Base-by-base conservation (phyloP, 331 rosid species). In the Saraca asoca region DNA sequence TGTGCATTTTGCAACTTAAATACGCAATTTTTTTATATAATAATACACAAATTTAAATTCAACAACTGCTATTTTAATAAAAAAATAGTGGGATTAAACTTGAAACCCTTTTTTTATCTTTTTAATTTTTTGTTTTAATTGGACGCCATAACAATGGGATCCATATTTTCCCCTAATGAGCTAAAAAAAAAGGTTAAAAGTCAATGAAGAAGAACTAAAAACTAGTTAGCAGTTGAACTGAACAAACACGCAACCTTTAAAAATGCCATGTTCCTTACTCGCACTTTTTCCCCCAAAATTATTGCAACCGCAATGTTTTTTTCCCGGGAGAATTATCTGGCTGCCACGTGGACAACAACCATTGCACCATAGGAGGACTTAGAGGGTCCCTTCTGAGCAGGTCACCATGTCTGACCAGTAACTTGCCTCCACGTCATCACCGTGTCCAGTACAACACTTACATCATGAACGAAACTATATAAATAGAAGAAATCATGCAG, bases 321-420 rank as follows among this genome's bases (percentile, higher is more conserved):
- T 62, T 31, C 50, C 34, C 66, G 39, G 7, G 35, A 53, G 52
- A 75, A 51, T 61, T 35, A 61, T 66, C 58, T 7, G 39, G 55
- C 68, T 37, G 42, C 34, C 75, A 38, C 75, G 43, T 57, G 70
- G 48, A 57, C n/a, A 14, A 58, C 77, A 31, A 63, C 64, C 58
- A 55, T 15, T 0, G 12, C 2, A 9, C 18, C 45, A 7, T 6
- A 20, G 15, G 7, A 0, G 54, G 54, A 16, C 29, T 24, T 24
- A 24, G 31, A 24, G 31, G 31, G 31, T 24, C 42, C 34, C 10
- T 57, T 10, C n/a, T 7, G 12, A n/a, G 12, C 58, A 57, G 48
- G 54, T 37, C 78, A 58, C 61, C n/a, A 49, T 8, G 13, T 29
- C 37, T 49, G 51, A 60, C 7, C n/a, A 55, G 37, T 14, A 46